These are phyloP conservation scores for Sphagnum fallax DNA, from an alignment of 228 moss, liverwort and hornwort genomes.

Conservation along the genomic window DNA sequence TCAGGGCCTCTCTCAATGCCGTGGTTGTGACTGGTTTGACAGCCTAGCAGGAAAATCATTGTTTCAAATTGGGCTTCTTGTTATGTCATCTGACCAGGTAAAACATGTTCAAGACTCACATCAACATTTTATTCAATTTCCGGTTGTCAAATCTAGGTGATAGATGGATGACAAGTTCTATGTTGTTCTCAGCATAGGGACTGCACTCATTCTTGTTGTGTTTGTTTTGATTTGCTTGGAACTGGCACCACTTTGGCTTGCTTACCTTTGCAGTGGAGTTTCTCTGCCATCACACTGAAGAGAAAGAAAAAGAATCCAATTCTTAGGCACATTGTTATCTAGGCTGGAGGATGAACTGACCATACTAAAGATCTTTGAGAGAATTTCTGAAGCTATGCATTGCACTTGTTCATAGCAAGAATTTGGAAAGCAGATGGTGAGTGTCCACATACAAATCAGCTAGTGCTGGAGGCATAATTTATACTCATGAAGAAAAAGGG, in stretches of 20 bases:
- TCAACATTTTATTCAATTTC: too few species aligned
- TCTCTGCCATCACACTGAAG: neutral
- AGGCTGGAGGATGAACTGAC: neutral
- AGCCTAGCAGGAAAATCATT: conserved; percentile 58
- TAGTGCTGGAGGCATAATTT: conserved; percentile 68
- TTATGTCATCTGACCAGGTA: conserved; percentile 58
- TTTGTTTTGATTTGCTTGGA: neutral
- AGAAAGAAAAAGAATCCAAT: neutral
- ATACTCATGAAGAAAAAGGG: conserved; percentile 68
- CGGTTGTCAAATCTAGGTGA: too few species aligned
- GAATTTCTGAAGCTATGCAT: neutral
- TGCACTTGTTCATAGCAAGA: too few species aligned
- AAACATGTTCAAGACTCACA: too few species aligned
- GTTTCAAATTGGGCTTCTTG: conserved; percentile 59
- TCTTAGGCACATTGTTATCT: too few species aligned
- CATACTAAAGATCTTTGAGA: neutral
- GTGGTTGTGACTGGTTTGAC: conserved; percentile 87
- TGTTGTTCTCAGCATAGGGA: too few species aligned
- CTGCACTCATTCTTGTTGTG: too few species aligned
- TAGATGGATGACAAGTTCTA: too few species aligned
- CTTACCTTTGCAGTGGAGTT: neutral
- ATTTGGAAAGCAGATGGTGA: conserved; percentile 37
- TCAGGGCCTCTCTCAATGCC: conserved; percentile 53
- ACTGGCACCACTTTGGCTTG: neutral
- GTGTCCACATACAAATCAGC: conserved; percentile 33